phyloP scores from a whole-genome alignment of 192 early-diverging fungal species.

The Coemansia asiatica region DNA sequence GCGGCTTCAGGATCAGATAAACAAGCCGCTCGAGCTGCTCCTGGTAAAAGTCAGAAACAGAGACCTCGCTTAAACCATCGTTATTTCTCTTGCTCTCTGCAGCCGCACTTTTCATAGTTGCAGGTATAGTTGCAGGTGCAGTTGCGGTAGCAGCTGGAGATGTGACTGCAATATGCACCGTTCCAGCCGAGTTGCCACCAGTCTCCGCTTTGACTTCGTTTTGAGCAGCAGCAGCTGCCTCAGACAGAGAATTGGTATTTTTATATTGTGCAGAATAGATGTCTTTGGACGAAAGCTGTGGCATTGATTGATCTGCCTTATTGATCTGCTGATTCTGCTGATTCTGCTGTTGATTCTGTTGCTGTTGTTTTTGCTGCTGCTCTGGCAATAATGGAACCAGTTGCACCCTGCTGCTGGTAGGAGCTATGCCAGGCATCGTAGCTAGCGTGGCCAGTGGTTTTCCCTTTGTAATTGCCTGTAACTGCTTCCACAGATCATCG shows the following conservation, averaged over 20 bases:
- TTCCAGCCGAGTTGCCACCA: too few species aligned
- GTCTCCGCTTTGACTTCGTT: not conserved
- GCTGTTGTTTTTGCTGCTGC: not conserved
- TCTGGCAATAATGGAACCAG: not conserved
- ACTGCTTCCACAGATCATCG: slow-evolving; percentile 34
- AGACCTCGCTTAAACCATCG: not conserved
- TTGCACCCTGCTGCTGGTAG: not conserved
- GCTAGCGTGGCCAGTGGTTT: slow-evolving; percentile 7
- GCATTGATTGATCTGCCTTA: not conserved
- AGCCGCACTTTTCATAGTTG: not conserved
- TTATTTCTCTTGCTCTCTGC: not conserved
- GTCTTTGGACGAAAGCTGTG: not conserved
- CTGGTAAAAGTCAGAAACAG: slow-evolving; percentile 8
- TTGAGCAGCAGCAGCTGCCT: not conserved
- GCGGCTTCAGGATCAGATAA: slow-evolving; percentile 26
- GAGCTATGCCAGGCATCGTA: slow-evolving; percentile 1
- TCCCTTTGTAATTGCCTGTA: slow-evolving; percentile 8
- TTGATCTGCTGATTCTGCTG: too few species aligned
- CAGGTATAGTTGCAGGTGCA: not conserved
- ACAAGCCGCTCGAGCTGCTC: slow-evolving; percentile 24
- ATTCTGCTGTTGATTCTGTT: too few species aligned
- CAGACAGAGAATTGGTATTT: not conserved
- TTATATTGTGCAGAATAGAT: not conserved
- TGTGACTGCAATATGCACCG: too few species aligned
- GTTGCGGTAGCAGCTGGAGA: too few species aligned